Evolutionary conservation across 2,329 filamentous ascomycete genomes (phyloP).

Genomic region (Pestalotiopsis sp.): DNA sequence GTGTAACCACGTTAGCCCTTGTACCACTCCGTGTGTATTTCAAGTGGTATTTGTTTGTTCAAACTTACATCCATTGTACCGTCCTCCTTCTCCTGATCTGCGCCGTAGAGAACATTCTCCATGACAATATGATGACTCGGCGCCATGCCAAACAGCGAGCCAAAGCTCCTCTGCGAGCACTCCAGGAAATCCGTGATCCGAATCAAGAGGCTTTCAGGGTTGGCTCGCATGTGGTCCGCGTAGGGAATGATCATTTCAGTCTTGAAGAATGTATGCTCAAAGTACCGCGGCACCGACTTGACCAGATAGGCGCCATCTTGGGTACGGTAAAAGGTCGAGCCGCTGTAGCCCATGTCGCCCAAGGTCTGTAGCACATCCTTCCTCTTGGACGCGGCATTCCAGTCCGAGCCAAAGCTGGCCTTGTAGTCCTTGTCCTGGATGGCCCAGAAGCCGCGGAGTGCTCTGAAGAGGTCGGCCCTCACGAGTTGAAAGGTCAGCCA

Average conservation of each 20-base stretch:
- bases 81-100: conserved; percentile 44
- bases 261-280: conserved; percentile 56
- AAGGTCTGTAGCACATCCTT: conserved; percentile 53
- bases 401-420: conserved; percentile 50
- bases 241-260: conserved; percentile 18
- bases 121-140: conserved; percentile 77
- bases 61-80: conserved; percentile 21
- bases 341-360: conserved; percentile 74
- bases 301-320: conserved; percentile 68
- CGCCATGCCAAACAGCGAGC: conserved; percentile 60
- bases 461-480: conserved; percentile 47
- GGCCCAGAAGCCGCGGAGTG: conserved; percentile 44
- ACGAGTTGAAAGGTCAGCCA: conserved; percentile 32
- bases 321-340: conserved; percentile 76
- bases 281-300: conserved; percentile 71
- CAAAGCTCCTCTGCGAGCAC: conserved; percentile 57
- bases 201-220: conserved; percentile 66
- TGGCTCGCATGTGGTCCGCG: conserved; percentile 56
- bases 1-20: not conserved
- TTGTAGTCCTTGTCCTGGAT: conserved; percentile 58
- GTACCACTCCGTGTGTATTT: not conserved
- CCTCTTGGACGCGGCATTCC: conserved; percentile 31
- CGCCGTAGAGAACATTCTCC: conserved; percentile 73
- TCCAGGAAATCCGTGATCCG: conserved; percentile 73
- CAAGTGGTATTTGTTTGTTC: not conserved